Evolutionary conservation across 140 eudicot species (phyloP).

Genomic region (Stevia rebaudiana): DNA sequence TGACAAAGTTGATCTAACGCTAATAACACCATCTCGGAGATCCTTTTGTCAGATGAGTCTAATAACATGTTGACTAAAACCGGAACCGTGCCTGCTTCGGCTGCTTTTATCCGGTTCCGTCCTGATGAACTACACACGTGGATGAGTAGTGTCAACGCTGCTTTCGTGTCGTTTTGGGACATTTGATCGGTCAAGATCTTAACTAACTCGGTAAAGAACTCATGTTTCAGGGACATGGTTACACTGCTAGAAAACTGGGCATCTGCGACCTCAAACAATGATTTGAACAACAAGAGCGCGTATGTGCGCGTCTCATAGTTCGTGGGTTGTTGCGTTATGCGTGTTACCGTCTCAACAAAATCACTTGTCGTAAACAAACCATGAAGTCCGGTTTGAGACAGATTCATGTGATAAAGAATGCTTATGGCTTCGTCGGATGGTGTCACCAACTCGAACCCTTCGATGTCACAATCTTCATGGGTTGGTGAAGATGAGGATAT

Average conservation of each 20-base stretch:
- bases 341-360: slow-evolving; percentile 29
- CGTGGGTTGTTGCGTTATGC: slow-evolving; percentile 39
- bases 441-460: slow-evolving; percentile 21
- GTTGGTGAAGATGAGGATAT: slow-evolving; percentile 1
- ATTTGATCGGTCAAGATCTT: slow-evolving; percentile 41
- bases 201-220: slow-evolving; percentile 36
- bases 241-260: no score
- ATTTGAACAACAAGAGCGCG: slow-evolving; percentile 37
- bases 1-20: slow-evolving; percentile 44
- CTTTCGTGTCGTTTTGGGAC: slow-evolving; percentile 36
- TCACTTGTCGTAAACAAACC: slow-evolving; percentile 15
- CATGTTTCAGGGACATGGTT: slow-evolving; percentile 5
- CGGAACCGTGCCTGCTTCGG: slow-evolving; percentile 36
- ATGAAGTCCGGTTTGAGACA: slow-evolving; percentile 27
- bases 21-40: slow-evolving; percentile 38
- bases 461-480: slow-evolving; percentile 1
- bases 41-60: slow-evolving; percentile 39
- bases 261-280: slow-evolving; percentile 36
- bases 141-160: slow-evolving; percentile 40
- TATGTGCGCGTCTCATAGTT: slow-evolving; percentile 49
- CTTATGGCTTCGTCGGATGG: slow-evolving; percentile 28
- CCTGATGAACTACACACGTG: slow-evolving; percentile 45
- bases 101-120: slow-evolving; percentile 46
- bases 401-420: slow-evolving; percentile 31
- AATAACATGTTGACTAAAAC: slow-evolving; percentile 37